These are phyloP conservation scores for Neoboletus magnificus DNA, from an alignment of 768 basidiomycete genomes.

Conservation along the genomic window DNA sequence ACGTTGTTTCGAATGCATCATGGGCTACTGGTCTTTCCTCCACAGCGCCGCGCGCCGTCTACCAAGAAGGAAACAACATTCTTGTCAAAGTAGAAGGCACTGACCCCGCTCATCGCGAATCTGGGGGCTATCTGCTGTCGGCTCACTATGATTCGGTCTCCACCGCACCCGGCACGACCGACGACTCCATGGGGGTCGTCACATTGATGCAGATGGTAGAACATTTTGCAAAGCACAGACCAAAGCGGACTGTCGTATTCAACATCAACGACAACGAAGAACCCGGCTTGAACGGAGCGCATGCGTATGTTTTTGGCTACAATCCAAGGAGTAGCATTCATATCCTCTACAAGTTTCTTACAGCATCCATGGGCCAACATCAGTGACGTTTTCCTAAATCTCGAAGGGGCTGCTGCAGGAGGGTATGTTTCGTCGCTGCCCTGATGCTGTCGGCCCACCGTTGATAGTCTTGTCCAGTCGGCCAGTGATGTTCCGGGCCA, in stretches of 20 bases:
- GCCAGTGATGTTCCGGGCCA: constrained; percentile 72
- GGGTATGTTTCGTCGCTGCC: constrained; percentile 44
- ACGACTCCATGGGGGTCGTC: constrained; percentile 72
- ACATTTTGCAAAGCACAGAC: constrained; percentile 47
- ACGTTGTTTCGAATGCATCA: constrained; percentile 47
- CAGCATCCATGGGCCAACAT: constrained; percentile 73
- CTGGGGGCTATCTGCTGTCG: constrained; percentile 62
- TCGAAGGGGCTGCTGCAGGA: constrained; percentile 79
- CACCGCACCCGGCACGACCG: constrained; percentile 70
- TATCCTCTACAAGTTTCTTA: constrained; percentile 46
- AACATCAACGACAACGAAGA: constrained; percentile 89
- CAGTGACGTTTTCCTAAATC: constrained; percentile 67
- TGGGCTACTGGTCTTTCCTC: constrained; percentile 34
- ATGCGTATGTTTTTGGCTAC: constrained; percentile 41
- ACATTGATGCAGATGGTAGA: constrained; percentile 65
- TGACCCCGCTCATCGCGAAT: constrained; percentile 30
- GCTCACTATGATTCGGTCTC: constrained; percentile 84
- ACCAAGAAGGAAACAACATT: constrained; percentile 69
- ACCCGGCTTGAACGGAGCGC: constrained; percentile 70
- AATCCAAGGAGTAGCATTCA: not conserved
- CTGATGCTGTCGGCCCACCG: not conserved
- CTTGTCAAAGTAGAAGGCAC: constrained; percentile 61
- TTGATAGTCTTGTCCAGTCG: constrained; percentile 42
- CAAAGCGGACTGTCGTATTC: constrained; percentile 65
- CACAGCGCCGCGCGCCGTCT: constrained; percentile 30